Evolutionary conservation across 1,284 basidiomycete genomes (phyloP), one percentile per base, ranked within the genome.

Genomic region (Trametes versicolor): DNA sequence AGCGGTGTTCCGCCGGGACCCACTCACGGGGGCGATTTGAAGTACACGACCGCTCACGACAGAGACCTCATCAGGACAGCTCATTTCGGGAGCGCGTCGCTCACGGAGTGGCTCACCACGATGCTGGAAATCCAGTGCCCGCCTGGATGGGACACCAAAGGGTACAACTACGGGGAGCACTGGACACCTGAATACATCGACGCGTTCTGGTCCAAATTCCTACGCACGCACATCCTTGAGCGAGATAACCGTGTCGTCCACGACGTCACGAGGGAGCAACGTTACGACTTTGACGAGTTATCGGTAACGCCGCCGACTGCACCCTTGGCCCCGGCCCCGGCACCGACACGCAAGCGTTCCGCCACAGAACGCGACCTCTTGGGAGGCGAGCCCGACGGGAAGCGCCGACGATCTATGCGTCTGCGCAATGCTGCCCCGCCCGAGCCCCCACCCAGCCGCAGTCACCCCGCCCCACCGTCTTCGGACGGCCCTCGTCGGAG

Each of bases 61-160:
- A 12, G 15, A 17, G 37, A 6, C 12, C 3, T 41, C 2, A 37
- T 41, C 37, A 23, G 15, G 37, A 4, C 27, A 19, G 47, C 52
- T 2, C 25, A 37, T 0, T 53, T 63, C 43, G 27, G 29, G 19
- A 36, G 49, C 32, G 9, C 61, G 4, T 6, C 45, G 10, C 45
- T 63, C 8, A 12, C 36, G 1, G 54, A 60, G 15, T 66, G 65
- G 61, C 19, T 66, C 5, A n/a, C 36, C 32, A 53, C 61, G 10
- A 61, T 66, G 23, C 47, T 60, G 58, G 41, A 63, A 50, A 56
- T 58, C 32, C 50, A 54, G 23, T 32, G 23, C 15, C 52, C 59
- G 5, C 39, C 36, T 6, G n/a, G 17, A 8, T 13, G 21, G 32
- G 21, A n/a, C 2, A 23, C 7, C 3, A 0, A 7, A 3, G 21